Evolutionary conservation across 1,284 basidiomycete genomes (phyloP), one percentile per base, ranked within the genome.

Genomic region (Golubevia sp.): DNA sequence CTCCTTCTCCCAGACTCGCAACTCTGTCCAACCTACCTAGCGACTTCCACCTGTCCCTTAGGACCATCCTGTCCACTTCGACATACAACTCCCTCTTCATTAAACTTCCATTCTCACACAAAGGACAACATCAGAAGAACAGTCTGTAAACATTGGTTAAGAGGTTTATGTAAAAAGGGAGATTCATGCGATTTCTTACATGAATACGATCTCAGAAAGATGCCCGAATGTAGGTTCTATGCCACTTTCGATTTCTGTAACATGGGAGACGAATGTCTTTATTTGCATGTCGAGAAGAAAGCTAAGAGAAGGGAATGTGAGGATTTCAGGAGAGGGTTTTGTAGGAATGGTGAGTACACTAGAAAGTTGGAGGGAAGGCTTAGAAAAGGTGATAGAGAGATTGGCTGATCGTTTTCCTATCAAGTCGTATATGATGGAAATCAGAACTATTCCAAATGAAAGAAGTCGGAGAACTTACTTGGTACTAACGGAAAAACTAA

Each of bases 221-320:
- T 99, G 93, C 97, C 97, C n/a, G 93, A 97, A 84, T 99, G 97
- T 84, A 93, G 95, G 89, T 98, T 95, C 93, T 99, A 91, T 84
- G 93, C 93, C 64, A 97, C 97, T 84, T 96, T 94, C 81, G 97
- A 97, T 3, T 99, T 96, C 85, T 99, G 97, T 85, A 94, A 94
- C 61, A 92, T 94, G 55, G 97, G 96, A 58, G 97, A 98, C 77
- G 97, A 99, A 85, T 99, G 97, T 84, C 87, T 99, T 71, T 99
- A 99, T 84, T 91, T 93, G 24, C 97, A 99, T 85, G 93, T 95
- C n/a, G 94, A 93, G 76, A 93, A 96, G 80, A 88, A 92, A 66
- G 90, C 90, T 76, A 90, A 94, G 25, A 69, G 83, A 18, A 67
- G 81, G 44, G 94, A 97, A 82, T 99, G 97, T 82, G 93, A 94